Evolutionary conservation across 257 asterid species (phyloP).

Genomic region (Scutellaria baicalensis): DNA sequence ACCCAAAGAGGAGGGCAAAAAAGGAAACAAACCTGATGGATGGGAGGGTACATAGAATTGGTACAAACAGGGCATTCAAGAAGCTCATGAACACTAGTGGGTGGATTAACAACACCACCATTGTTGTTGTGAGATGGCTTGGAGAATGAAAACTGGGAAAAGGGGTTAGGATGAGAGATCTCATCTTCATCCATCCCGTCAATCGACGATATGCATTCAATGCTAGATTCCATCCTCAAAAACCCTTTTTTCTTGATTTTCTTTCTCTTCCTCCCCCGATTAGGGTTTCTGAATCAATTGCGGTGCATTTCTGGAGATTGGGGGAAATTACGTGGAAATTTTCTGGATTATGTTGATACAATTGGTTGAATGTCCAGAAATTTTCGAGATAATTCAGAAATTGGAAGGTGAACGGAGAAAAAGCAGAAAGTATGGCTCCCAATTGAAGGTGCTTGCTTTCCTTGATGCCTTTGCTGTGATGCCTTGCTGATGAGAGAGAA

Average conservation of each 20-base stretch:
- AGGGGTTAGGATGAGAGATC: conserved; percentile 29
- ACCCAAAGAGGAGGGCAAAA: neutral
- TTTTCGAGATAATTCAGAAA: conserved; percentile 10
- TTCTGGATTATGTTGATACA: conserved; percentile 3
- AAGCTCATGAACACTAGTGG: conserved; percentile 53
- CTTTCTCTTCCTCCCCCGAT: neutral
- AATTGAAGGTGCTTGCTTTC: conserved; percentile 33
- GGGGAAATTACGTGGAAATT: neutral
- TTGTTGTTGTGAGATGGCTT: conserved; percentile 26
- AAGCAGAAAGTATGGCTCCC: neutral
- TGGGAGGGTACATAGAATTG: conserved; percentile 44
- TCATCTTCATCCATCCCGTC: conserved; percentile 50
- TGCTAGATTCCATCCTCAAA: conserved; percentile 44
- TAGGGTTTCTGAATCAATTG: conserved; percentile 10
- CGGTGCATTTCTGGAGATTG: conserved; percentile 14
- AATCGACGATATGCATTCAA: conserved; percentile 41
- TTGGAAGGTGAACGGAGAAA: conserved; percentile 15
- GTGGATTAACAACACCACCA: conserved; percentile 29
- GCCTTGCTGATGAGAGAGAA: conserved; percentile 16
- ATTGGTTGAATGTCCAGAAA: conserved; percentile 10
- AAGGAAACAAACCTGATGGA: conserved; percentile 27
- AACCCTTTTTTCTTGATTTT: conserved; percentile 16
- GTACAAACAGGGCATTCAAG: conserved; percentile 57
- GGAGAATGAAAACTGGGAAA: conserved; percentile 31
- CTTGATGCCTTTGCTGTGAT: too few species aligned